phyloP scores from a whole-genome alignment of 306 rosid genomes.

The Heteromeles arbutifolia region DNA sequence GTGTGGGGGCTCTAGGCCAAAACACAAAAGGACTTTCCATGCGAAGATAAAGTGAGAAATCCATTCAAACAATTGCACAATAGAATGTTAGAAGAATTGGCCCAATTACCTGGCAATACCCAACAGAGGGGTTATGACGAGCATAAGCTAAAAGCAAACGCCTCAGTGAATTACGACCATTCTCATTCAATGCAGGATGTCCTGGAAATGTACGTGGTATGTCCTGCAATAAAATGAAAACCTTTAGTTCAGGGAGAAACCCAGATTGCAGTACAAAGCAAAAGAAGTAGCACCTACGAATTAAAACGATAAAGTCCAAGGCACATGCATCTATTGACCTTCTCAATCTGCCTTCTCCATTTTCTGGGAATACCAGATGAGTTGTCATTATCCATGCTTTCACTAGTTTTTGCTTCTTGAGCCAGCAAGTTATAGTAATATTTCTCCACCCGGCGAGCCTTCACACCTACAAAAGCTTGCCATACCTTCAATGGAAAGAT shows the following conservation, averaged over 20 bases:
- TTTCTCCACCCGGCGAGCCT: slow-evolving; percentile 59
- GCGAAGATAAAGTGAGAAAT: background rate
- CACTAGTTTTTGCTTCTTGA: slow-evolving; percentile 37
- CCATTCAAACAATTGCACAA: background rate
- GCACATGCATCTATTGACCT: slow-evolving; percentile 95
- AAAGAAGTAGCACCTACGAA: slow-evolving; percentile 87
- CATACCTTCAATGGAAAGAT: slow-evolving; percentile 73
- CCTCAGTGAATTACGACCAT: slow-evolving; percentile 82
- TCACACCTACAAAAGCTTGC: slow-evolving; percentile 98
- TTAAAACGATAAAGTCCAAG: slow-evolving; percentile 73
- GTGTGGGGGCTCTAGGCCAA: background rate
- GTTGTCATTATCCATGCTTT: slow-evolving; percentile 40
- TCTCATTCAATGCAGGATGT: slow-evolving; percentile 88
- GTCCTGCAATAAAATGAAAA: slow-evolving; percentile 52
- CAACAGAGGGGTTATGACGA: slow-evolving; percentile 88
- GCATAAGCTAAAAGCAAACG: slow-evolving; percentile 90
- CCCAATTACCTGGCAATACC: slow-evolving; percentile 84
- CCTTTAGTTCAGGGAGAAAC: slow-evolving; percentile 45
- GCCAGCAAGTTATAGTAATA: slow-evolving; percentile 73
- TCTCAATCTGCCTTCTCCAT: slow-evolving; percentile 99
- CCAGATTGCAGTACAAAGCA: slow-evolving; percentile 43
- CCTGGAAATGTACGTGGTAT: slow-evolving; percentile 97
- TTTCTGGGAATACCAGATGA: slow-evolving; percentile 50
- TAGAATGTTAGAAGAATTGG: slow-evolving; percentile 4
- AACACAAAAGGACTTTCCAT: background rate